Base-by-base conservation (phyloP, 2,329 filamentous ascomycete genomes). In the Shiraia sp. region DNA sequence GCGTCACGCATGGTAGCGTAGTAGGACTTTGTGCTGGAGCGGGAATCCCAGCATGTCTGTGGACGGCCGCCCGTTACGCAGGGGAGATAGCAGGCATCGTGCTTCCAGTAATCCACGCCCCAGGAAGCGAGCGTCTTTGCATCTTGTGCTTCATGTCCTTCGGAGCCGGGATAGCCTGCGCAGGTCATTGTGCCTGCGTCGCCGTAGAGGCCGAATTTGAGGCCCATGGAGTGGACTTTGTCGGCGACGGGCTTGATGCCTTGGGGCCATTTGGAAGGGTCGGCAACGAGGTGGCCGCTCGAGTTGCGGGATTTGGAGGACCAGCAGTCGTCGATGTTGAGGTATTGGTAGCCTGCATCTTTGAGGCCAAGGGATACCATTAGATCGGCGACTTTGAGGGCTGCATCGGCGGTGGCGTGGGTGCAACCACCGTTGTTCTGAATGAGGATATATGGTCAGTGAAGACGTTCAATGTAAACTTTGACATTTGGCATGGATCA, bases 181-280 rank as follows among this genome's bases (percentile, higher is more conserved):
- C 80, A 82, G 3, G 78, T 80, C 29, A 33, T 28, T 3, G 39
- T 69, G 30, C 78, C 78, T 1, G 77, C 77, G 60, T 76, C 76
- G 48, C 77, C 75, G 54, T 86, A 86, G 29, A 86, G 81, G 0
- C 83, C 82, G 3, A 85, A 59, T 57, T 85, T 85, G 27, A 86
- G 52, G 1, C 79, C 81, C 49, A 81, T 55, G 2, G 53, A 65
- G 45, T 86, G 82, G 14, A 85, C 72, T 42, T 77, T 57, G 10
- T 76, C 63, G 1, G 80, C 80, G 1, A 77, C 59, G 6, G 75
- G 73, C 12, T 71, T 71, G 46, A 86, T 85, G 1, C 82, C 82
- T 7, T 74, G 59, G 0, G 82, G 82, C 42, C 84, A 86, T 59
- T 1, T 53, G 79, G 45, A 82, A 82, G 45, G 42, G 23, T 69